These are phyloP conservation scores for Monosporozyma unispora DNA, from an alignment of 805 yeast genomes.

Conservation along the genomic window DNA sequence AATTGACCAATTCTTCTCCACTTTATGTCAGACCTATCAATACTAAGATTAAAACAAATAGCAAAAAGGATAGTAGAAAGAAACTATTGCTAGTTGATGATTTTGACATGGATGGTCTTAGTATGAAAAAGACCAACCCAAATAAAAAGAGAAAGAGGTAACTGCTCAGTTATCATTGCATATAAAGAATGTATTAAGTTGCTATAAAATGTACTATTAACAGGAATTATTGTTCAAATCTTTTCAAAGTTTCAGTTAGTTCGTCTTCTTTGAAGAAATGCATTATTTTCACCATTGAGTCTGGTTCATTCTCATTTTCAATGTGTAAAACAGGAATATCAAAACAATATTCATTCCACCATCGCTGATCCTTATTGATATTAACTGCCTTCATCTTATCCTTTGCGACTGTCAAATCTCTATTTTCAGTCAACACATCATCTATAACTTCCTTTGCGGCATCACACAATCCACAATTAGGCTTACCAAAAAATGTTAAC, in stretches of 20 bases:
- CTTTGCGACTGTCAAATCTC: slow-evolving; percentile 8
- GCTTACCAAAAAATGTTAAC: slow-evolving; percentile 59
- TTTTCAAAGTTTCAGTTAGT: slow-evolving; percentile 41
- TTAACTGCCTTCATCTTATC: slow-evolving; percentile 36
- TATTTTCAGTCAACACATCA: slow-evolving; percentile 29
- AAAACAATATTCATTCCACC: slow-evolving; percentile 67
- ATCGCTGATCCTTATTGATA: slow-evolving; percentile 50
- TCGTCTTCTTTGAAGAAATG: slow-evolving; percentile 53
- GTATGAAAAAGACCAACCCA: slow-evolving; percentile 8
- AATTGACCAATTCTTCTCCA: slow-evolving; percentile 27
- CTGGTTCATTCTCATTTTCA: slow-evolving; percentile 36
- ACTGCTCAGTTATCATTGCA: neutral
- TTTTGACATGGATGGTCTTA: slow-evolving; percentile 12
- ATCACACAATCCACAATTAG: slow-evolving; percentile 59
- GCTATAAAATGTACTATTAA: neutral
- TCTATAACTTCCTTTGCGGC: slow-evolving; percentile 49
- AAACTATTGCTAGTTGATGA: slow-evolving; percentile 28
- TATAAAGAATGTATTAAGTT: neutral
- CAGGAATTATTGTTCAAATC: neutral
- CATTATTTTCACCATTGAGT: slow-evolving; percentile 51
- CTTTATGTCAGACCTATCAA: slow-evolving; percentile 14
- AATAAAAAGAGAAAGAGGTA: slow-evolving; percentile 1
- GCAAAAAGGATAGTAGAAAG: slow-evolving; percentile 15
- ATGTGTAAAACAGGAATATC: slow-evolving; percentile 75
- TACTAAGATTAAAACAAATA: slow-evolving; percentile 7